Conservation (phyloP, 2,329 filamentous ascomycete species). For the Didymosphaeria variabile region DNA sequence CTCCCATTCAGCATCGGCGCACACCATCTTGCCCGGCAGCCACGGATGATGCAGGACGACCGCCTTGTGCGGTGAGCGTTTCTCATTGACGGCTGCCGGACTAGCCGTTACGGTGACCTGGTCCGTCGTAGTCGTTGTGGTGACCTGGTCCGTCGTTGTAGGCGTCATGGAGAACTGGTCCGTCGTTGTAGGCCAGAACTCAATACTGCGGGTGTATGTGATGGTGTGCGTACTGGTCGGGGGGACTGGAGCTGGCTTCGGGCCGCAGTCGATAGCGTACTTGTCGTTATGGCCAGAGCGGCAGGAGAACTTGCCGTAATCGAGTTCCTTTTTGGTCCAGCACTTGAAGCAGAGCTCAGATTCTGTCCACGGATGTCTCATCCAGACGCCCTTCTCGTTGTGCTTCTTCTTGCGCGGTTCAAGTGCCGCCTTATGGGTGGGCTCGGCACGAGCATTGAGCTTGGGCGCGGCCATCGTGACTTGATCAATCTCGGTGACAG, state of each 20-base stretch:
- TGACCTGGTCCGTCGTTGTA: too few species aligned
- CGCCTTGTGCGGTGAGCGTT: slow-evolving; percentile 30
- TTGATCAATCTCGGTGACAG: neutral
- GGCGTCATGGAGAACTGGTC: neutral
- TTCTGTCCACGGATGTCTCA: slow-evolving; percentile 37
- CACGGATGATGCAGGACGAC: slow-evolving; percentile 31
- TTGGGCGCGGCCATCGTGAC: neutral
- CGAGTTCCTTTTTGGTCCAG: slow-evolving; percentile 24
- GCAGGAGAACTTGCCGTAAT: slow-evolving; percentile 30
- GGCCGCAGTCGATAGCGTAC: slow-evolving; percentile 18
- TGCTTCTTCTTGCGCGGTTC: slow-evolving; percentile 17
- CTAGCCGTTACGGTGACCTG: neutral
- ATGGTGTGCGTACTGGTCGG: slow-evolving; percentile 1
- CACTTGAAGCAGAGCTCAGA: slow-evolving; percentile 36
- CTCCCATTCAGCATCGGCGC: slow-evolving; percentile 36
- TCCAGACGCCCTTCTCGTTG: slow-evolving; percentile 30
- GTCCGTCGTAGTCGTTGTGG: neutral
- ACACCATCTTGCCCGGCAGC: slow-evolving; percentile 10
- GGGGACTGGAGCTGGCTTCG: neutral
- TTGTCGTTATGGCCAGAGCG: slow-evolving; percentile 15
- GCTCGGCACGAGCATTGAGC: slow-evolving; percentile 1
- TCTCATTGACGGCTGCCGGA: slow-evolving; percentile 2
- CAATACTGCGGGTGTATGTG: neutral
- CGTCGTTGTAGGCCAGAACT: neutral
- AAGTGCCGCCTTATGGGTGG: slow-evolving; percentile 4